A percentile compares a stretch with the other conserved stretches of the same genome.
Conservation (phyloP, 2,329 filamentous ascomycete genomes). For the Aureobasidium sp. region DNA sequence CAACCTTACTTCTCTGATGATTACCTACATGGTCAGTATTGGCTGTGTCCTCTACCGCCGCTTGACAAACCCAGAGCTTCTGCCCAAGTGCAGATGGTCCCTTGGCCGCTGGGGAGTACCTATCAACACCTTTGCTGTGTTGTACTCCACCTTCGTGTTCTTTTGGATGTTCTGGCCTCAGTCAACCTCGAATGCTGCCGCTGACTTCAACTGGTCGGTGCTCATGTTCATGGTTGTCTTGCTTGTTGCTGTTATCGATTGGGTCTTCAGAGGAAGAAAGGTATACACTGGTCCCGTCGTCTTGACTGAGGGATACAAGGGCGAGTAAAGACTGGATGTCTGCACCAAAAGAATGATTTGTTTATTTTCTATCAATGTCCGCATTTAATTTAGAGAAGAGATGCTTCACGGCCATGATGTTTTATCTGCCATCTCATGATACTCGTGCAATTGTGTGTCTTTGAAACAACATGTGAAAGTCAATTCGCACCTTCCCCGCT, state of each 20-base stretch:
- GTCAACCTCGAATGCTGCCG: slow-evolving; percentile 15
- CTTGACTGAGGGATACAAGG: slow-evolving; percentile 16
- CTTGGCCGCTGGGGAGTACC: slow-evolving; percentile 32
- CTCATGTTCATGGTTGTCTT: slow-evolving; percentile 18
- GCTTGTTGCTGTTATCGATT: slow-evolving; percentile 17
- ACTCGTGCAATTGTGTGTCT: background rate
- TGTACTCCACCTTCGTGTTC: slow-evolving; percentile 30
- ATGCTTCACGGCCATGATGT: background rate
- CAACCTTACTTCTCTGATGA: slow-evolving; percentile 15
- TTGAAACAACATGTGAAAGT: background rate
- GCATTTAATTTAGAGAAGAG: background rate
- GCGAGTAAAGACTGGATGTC: background rate
- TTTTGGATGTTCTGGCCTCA: slow-evolving; percentile 34
- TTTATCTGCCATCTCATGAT: background rate
- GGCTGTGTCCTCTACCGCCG: slow-evolving; percentile 23
- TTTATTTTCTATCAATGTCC: background rate
- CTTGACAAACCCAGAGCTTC: slow-evolving; percentile 18
- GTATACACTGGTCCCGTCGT: slow-evolving; percentile 19
- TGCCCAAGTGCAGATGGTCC: slow-evolving; percentile 28
- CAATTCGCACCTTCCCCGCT: background rate
- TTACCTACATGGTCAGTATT: slow-evolving; percentile 19
- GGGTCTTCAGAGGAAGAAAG: slow-evolving; percentile 16
- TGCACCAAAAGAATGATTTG: background rate
- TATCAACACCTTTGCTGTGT: slow-evolving; percentile 31
- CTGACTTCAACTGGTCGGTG: slow-evolving; percentile 20